Base-by-base conservation (phyloP, 768 basidiomycete species). In the Tylopilus intermedius region DNA sequence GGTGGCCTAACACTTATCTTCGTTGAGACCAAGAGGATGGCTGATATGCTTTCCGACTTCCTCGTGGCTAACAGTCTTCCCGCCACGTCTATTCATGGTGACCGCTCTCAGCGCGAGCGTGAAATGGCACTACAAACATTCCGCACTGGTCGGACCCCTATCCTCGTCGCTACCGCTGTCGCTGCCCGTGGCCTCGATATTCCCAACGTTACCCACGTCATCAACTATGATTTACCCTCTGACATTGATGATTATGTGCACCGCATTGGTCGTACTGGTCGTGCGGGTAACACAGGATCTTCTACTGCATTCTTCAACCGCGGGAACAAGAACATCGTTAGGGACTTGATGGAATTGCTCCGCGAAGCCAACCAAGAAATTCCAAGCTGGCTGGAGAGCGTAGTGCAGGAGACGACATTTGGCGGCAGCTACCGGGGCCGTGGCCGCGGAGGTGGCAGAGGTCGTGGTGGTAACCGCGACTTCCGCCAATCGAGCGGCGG, bases 171-270 rank as follows among this genome's bases (percentile, higher is more conserved):
- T 39, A 99, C 96, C 13, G 96, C 96, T 47, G 96, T 99, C 51
- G 96, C 96, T 32, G 96, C 96, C 51, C 93, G 96, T 76, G 96
- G 96, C 66, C 83, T 99, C 61, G 96, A 99, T 73, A 98, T 99
- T 62, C 96, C 96, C 57, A 96, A 99, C 71, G 96, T 99, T 66
- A 96, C 90, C 14, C 96, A 98, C 69, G 96, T 99, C 65, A 79
- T 98, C 76, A 95, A 97, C 71, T 98, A 97, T 72, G 96, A 98
- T 69, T 78, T 99, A 5, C 96, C 96, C 11, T 88, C 88, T 55
- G 96, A 98, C 73, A 94, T 99, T 58, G 96, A 98, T 66, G 96
- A 99, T 72, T 99, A 98, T 72, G 94, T 98, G 43, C 94, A 98
- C 69, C 94, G 93, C 65, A 95, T 94, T 63, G 93, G 93, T 77